Evolutionary conservation across 306 rosid genomes (phyloP).

Genomic region (Rubus idaeus): DNA sequence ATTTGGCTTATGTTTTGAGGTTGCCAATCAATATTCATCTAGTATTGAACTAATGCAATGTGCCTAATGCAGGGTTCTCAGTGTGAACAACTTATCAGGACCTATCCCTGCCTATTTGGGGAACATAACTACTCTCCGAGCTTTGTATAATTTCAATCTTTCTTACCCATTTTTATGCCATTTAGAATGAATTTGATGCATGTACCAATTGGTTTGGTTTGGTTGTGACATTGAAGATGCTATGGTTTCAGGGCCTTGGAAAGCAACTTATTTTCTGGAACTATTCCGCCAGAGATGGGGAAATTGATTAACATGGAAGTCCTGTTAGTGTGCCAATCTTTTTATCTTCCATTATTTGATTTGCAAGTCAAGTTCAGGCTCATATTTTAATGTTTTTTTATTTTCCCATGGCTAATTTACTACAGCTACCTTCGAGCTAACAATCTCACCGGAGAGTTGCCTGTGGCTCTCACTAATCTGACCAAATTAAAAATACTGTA

Average conservation of each 20-base stretch:
- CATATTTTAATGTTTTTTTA: background rate
- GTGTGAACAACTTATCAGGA: conserved; percentile 35
- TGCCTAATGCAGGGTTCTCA: conserved; percentile 18
- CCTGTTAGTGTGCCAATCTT: conserved; percentile 23
- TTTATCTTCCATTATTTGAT: background rate
- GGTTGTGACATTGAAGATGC: background rate
- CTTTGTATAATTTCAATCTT: conserved; percentile 19
- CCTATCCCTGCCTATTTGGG: conserved; percentile 29
- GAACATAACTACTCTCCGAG: conserved; percentile 27
- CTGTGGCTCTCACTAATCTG: background rate
- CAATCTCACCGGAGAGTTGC: conserved; percentile 23
- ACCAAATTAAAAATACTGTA: conserved; percentile 23
- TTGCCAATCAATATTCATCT: background rate
- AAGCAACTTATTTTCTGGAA: conserved; percentile 32
- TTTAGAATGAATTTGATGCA: background rate
- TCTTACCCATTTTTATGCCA: background rate
- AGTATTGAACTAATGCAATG: background rate
- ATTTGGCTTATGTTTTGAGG: too few species aligned
- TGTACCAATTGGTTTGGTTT: background rate
- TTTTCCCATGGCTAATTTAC: background rate
- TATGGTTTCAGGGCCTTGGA: conserved; percentile 28
- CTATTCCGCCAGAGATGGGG: conserved; percentile 29
- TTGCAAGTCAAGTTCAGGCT: background rate
- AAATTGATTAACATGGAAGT: conserved; percentile 24
- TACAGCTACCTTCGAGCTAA: conserved; percentile 33